Evolutionary conservation across 2,329 filamentous ascomycete genomes (phyloP).

Genomic region (Aciculosporium take): DNA sequence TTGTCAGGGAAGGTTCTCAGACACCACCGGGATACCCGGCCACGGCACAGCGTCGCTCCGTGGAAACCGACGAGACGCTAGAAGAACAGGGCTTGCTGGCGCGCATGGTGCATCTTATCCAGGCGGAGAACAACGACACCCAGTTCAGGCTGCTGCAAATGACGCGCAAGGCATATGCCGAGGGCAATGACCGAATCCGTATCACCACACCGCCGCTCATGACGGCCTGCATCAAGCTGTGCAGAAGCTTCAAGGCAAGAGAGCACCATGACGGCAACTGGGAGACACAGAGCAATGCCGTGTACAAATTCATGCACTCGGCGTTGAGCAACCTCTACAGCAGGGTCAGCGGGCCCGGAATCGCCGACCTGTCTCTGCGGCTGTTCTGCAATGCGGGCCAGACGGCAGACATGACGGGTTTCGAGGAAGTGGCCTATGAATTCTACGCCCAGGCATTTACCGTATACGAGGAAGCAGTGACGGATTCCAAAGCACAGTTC

Average conservation of each 20-base stretch:
- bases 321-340: constrained; percentile 77
- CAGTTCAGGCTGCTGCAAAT: constrained; percentile 90
- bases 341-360: constrained; percentile 60
- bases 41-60: constrained; percentile 55
- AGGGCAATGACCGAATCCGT: constrained; percentile 89
- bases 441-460: constrained; percentile 98
- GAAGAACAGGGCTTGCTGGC: constrained; percentile 98
- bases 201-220: constrained; percentile 90
- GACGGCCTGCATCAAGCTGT: constrained; percentile 78
- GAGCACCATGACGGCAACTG: constrained; percentile 66
- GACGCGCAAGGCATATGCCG: constrained; percentile 70
- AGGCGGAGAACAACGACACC: constrained; percentile 74
- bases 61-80: constrained; percentile 91
- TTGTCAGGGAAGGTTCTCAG: constrained; percentile 87
- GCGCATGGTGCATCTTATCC: constrained; percentile 75
- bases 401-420: constrained; percentile 77
- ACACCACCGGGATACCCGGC: constrained; percentile 73
- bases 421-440: constrained; percentile 94
- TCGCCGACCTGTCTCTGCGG: constrained; percentile 76
- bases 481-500: constrained; percentile 92
- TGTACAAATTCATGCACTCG: constrained; percentile 94
- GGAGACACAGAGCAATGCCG: constrained; percentile 52
- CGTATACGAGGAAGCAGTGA: constrained; percentile 91
- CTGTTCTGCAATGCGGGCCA: constrained; percentile 87
- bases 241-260: constrained; percentile 72